phyloP scores from a whole-genome alignment of 1,284 basidiomycete genomes.

The Irpex lacteus region DNA sequence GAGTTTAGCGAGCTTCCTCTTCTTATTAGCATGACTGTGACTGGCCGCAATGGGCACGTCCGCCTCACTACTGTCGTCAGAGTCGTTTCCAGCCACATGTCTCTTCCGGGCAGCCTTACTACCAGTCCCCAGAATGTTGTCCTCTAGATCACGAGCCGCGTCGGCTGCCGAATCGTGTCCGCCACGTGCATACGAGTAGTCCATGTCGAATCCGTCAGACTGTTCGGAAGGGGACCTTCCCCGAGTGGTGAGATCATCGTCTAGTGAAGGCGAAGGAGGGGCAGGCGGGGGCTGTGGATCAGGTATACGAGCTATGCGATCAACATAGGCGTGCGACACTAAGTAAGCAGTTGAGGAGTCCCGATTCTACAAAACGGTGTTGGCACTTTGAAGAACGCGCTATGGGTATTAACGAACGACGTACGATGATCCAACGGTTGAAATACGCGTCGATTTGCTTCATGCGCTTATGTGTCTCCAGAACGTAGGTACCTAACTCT shows the following conservation, averaged over 20 bases:
- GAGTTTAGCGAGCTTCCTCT: constrained; percentile 42
- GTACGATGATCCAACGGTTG: constrained; percentile 58
- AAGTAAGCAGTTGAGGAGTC: constrained; percentile 57
- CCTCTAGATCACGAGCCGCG: constrained; percentile 41
- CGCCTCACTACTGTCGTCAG: constrained; percentile 54
- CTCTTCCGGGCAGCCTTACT: constrained; percentile 46
- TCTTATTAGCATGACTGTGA: constrained; percentile 44
- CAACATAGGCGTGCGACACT: constrained; percentile 64
- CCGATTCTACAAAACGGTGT: constrained; percentile 51
- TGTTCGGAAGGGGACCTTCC: constrained; percentile 18
- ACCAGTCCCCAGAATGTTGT: constrained; percentile 33
- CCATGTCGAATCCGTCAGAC: constrained; percentile 24
- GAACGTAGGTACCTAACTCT: constrained; percentile 63
- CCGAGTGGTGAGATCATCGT: constrained; percentile 36
- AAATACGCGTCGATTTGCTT: constrained; percentile 71
- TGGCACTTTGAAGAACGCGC: background rate
- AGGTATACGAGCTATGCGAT: constrained; percentile 63
- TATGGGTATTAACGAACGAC: constrained; percentile 17
- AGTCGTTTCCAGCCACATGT: constrained; percentile 40
- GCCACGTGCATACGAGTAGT: constrained; percentile 21
- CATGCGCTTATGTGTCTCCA: constrained; percentile 69
- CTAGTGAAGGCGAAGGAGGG: constrained; percentile 31
- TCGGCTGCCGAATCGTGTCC: constrained; percentile 35
- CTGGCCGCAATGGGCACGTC: constrained; percentile 38
- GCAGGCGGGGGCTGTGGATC: constrained; percentile 46